Percentiles rank a stretch among this genome's conserved stretches.
These are phyloP conservation scores for Alnus rubra DNA, from an alignment of 306 rosid genomes.

Conservation along the genomic window DNA sequence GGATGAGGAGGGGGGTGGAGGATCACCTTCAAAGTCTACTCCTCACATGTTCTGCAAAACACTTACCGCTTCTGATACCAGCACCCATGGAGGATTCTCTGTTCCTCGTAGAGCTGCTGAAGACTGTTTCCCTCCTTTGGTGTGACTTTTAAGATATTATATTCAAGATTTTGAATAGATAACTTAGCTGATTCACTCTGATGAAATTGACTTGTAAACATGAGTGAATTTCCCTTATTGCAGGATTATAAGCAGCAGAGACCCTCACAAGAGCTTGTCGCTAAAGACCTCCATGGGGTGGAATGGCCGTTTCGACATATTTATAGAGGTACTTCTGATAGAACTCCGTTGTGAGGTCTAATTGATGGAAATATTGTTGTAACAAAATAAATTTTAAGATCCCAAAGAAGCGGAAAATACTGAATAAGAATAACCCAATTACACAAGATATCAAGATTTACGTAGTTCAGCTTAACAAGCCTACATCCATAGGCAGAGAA, in stretches of 20 bases:
- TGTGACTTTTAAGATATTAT: constrained; percentile 28
- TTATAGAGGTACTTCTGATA: constrained; percentile 64
- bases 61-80: constrained; percentile 95
- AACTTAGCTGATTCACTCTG: background rate
- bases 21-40: constrained; percentile 72
- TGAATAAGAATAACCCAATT: no score
- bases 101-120: constrained; percentile 99
- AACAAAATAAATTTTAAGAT: no score
- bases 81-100: constrained; percentile 97
- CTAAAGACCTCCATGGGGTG: constrained; percentile 89
- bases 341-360: constrained; percentile 23
- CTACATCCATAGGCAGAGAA: no score
- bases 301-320: constrained; percentile 94
- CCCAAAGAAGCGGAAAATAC: no score
- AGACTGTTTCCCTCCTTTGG: constrained; percentile 98
- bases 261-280: constrained; percentile 96
- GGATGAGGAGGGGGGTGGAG: constrained; percentile 69
- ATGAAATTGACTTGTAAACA: background rate
- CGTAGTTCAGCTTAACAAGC: no score
- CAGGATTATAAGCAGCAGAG: constrained; percentile 95
- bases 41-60: constrained; percentile 99
- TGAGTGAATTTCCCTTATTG: constrained; percentile 26
- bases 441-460: no score
- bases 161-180: background rate
- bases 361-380: constrained; percentile 25